These are phyloP conservation scores for Chlamydomonas sp. DNA, from an alignment of 139 green algal genomes.

Conservation along the genomic window DNA sequence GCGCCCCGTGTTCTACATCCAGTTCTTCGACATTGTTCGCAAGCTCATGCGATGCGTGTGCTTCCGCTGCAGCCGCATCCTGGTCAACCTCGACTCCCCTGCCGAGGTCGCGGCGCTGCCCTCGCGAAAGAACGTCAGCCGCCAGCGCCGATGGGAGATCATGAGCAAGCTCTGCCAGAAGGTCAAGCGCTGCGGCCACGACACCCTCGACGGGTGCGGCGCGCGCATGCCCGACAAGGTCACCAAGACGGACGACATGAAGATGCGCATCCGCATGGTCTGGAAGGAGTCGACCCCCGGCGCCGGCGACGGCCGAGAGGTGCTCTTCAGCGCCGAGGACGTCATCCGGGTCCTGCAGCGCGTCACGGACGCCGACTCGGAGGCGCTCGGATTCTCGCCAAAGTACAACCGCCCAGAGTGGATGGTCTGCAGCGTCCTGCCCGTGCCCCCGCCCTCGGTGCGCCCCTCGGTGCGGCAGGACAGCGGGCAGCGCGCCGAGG, in stretches of 20 bases:
- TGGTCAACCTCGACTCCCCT: slow-evolving; percentile 56
- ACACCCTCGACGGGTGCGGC: slow-evolving; percentile 14
- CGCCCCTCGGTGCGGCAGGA: slow-evolving; percentile 60
- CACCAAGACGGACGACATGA: neutral
- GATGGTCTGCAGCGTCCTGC: slow-evolving; percentile 85
- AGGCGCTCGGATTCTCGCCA: slow-evolving; percentile 73
- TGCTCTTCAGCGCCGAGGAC: slow-evolving; percentile 6
- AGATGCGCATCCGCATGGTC: slow-evolving; percentile 10
- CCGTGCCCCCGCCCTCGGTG: slow-evolving; percentile 78
- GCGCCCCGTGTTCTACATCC: slow-evolving; percentile 85
- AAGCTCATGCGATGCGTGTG: slow-evolving; percentile 87
- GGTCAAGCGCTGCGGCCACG: slow-evolving; percentile 1
- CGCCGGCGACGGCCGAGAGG: neutral
- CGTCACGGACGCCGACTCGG: slow-evolving; percentile 85
- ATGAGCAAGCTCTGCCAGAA: slow-evolving; percentile 17
- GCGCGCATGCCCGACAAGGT: neutral
- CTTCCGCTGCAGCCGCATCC: slow-evolving; percentile 75
- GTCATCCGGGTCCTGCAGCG: slow-evolving; percentile 58
- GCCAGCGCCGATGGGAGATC: slow-evolving; percentile 14
- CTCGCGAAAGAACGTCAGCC: neutral
- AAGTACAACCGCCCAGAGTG: slow-evolving; percentile 75
- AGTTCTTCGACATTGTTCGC: slow-evolving; percentile 86
- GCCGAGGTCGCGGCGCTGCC: neutral
- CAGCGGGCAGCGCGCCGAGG: slow-evolving; percentile 54
- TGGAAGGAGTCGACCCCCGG: slow-evolving; percentile 1